Evolutionary conservation across 2,329 filamentous ascomycete species (phyloP), one percentile per base, ranked within the genome.

Genomic region (Ceratocystis variospora): DNA sequence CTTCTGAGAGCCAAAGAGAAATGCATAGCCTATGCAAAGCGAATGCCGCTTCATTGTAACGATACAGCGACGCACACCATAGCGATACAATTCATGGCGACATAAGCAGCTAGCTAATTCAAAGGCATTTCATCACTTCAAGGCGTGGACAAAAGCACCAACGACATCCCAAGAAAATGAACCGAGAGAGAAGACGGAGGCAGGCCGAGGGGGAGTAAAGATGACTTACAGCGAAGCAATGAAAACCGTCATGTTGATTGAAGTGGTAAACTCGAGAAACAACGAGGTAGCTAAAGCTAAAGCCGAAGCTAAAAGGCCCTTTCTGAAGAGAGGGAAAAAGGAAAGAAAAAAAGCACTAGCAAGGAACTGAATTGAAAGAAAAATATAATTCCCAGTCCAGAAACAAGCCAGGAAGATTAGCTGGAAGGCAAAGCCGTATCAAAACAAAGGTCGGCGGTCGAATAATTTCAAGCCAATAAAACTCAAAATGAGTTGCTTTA

Each of bases 231-330:
- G 72, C n/a, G 78, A 79, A 68, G 77, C 79, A 68, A 82, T 75
- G 68, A 81, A 81, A 70, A 80, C 76, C 12, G 79, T 81, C 79
- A 80, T 80, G 69, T 62, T 76, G 76, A 71, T 41, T 41, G 37
- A 41, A 41, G 37, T 1, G 12, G 37, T 41, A 15, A 41, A 4
- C 37, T 41, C 37, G 12, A 31, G 53, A 57, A 33, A 57, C 53
- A 57, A 57, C 55, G 22, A n/a, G 25, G 19, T 33, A 59, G 55
- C 55, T 59, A 59, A 8, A 59, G 55, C 55, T 37, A 37, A 25
- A 59, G 55, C 55, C 33, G 31, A 59, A 59, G 55, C 55, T 33
- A 59, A 59, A 37, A 37, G 2, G 55, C 17, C 55, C 6, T 33
- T 59, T 57, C n/a, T n/a, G 22, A 55, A 25, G 55, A 59, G 15